These are phyloP conservation scores for Coemansia aciculifera DNA, from an alignment of 192 early-diverging fungal genomes.

Conservation along the genomic window DNA sequence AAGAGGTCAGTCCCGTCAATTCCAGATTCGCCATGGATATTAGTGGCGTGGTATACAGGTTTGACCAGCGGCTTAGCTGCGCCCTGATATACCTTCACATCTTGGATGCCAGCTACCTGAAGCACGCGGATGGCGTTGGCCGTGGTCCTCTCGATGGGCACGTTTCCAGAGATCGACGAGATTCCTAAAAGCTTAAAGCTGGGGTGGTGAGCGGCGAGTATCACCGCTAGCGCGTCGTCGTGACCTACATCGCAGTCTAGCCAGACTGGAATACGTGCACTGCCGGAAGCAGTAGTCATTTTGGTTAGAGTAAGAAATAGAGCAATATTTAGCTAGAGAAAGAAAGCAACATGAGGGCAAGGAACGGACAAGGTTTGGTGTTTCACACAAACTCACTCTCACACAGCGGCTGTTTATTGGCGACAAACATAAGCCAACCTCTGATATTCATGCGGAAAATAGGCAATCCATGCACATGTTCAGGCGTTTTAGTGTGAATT, in stretches of 20 bases:
- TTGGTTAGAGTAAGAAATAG: not conserved
- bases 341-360: not conserved
- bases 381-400: not conserved
- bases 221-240: slow-evolving; percentile 40
- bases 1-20: slow-evolving; percentile 17
- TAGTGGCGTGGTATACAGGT: slow-evolving; percentile 1
- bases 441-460: not conserved
- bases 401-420: not conserved
- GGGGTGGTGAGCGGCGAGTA: slow-evolving; percentile 36
- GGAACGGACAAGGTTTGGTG: not conserved
- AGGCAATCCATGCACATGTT: not conserved
- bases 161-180: slow-evolving; percentile 30
- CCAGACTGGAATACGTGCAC: slow-evolving; percentile 23
- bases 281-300: not conserved
- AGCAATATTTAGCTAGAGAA: not conserved
- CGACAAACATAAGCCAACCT: not conserved
- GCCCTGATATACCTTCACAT: slow-evolving; percentile 28
- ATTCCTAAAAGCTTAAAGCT: slow-evolving; percentile 26
- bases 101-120: slow-evolving; percentile 29
- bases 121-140: slow-evolving; percentile 27
- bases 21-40: slow-evolving; percentile 24
- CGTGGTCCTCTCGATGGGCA: slow-evolving; percentile 20
- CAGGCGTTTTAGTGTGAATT: too few relatives aligned
- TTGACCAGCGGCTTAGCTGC: slow-evolving; percentile 33
- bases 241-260: slow-evolving; percentile 44